Evolutionary conservation across 345 rosid species (phyloP), one percentile per base, ranked within the genome.

Genomic region (Bruguiera parviflora): DNA sequence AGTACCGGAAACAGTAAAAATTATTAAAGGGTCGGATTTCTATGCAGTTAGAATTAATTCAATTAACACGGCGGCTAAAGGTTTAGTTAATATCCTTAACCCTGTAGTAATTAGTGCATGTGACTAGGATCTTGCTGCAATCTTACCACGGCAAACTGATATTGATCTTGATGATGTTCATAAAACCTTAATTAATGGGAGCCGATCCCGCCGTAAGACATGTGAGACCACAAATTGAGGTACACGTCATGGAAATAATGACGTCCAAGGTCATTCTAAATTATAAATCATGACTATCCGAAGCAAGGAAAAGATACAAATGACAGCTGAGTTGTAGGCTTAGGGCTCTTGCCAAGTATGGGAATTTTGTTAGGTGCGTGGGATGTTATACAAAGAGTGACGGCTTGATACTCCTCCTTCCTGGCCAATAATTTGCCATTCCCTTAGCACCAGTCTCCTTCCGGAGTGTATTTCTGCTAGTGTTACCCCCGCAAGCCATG

Each of bases 321-420:
- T 53, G 75, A 75, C 63, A 56, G 71, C 66, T 69, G 68, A 66
- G 71, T 22, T 71, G 39, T 59, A 75, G 79, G 73, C 62, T 71
- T 56, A 65, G 69, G 74, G 79, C 73, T 79, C 58, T 81, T 73
- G 67, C 68, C 74, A 71, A 79, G 80, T 46, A 66, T 43, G 78
- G 76, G 70, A 71, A 9, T 71, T 70, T 66, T 37, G 69, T 68
- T 73, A 63, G 73, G 60, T 62, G 63, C 64, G 56, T 63, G 56
- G 7, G 47, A 22, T 64, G 81, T 86, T 80, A 77, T 81, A 70
- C 76, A 75, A 83, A 71, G 88, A 75, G 91, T 86, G 84, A 84
- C 87, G 91, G 85, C 84, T 81, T 83, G 63, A 70, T 63, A 73
- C 74, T 83, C 80, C 77, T 79, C 68, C 71, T 19, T 75, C 51